phyloP scores from a whole-genome alignment of 2,329 filamentous ascomycete genomes.

The Penicillium sp. region DNA sequence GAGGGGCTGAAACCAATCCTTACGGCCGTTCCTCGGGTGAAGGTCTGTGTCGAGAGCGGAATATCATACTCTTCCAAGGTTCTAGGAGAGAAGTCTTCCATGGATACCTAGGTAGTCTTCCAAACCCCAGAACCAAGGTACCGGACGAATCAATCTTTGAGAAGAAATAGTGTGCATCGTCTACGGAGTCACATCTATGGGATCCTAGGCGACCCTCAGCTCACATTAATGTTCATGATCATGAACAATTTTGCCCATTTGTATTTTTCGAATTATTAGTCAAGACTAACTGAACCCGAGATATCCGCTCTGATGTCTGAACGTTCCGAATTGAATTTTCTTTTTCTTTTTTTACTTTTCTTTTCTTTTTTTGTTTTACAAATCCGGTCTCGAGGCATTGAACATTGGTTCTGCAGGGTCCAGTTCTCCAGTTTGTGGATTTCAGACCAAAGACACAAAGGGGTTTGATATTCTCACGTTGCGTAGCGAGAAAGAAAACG shows the following conservation, averaged over 20 bases:
- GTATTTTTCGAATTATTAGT: background rate
- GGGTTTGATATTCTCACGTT: background rate
- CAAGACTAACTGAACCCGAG: background rate
- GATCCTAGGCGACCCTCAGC: background rate
- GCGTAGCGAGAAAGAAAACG: background rate
- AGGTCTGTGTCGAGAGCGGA: background rate
- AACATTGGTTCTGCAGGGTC: background rate
- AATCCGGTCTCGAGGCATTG: background rate
- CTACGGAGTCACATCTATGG: no score
- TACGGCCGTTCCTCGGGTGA: background rate
- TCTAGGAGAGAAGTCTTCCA: constrained; percentile 7
- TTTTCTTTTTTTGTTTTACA: background rate
- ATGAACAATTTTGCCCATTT: background rate
- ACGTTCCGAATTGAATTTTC: background rate
- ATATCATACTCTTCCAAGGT: constrained; percentile 3
- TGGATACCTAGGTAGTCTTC: constrained; percentile 4
- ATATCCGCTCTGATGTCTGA: background rate
- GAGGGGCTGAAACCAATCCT: background rate
- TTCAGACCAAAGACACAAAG: background rate
- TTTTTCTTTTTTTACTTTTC: background rate
- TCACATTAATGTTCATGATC: background rate
- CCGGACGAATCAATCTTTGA: background rate
- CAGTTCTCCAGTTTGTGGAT: background rate
- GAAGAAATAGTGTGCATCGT: no score
- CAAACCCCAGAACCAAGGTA: background rate